Evolutionary conservation across 345 rosid species (phyloP), one percentile per base, ranked within the genome.

Genomic region (Boechera stricta): DNA sequence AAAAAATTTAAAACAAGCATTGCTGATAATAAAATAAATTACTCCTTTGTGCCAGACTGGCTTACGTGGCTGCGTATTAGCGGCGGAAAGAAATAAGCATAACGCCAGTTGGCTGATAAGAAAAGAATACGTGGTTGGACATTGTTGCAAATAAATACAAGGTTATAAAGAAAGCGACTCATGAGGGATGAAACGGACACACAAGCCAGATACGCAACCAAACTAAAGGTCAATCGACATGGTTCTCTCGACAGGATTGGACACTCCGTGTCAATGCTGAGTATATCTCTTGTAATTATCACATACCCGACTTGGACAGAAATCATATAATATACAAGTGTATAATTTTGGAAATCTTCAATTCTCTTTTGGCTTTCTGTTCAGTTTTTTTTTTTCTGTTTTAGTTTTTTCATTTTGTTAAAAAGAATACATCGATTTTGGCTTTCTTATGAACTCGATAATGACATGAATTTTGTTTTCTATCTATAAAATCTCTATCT

Each of bases 201-300:
- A 71, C 66, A 71, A 71, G 53, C 66, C 53, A 47, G n/a, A 71
- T 13, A 77, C 76, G 76, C 77, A 77, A 77, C 76, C 28, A 45
- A 35, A 47, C 36, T 35, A 67, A 18, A 75, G 38, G 67, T 65
- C 59, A 64, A 54, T 70, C 71, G 64, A 77, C 71, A 55, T 63
- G 49, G 69, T 48, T 56, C 42, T 39, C 47, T 76, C 60, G 54
- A 71, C 72, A 39, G 36, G 60, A 64, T 28, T 54, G 54, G 59
- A 24, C 71, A 77, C 5, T 38, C 52, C 52, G 52, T 56, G 15
- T 60, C 32, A 15, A 33, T 63, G 65, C 71, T 64, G 36, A 35
- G 32, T 32, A 2, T 45, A 5, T 70, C 6, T 70, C 12, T 63
- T 52, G 71, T 71, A 47, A 47, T 77, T 56, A 77, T 77, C 54